Evolutionary conservation across 116 monocot genomes (phyloP).

Genomic region (Posidonia oceanica): DNA sequence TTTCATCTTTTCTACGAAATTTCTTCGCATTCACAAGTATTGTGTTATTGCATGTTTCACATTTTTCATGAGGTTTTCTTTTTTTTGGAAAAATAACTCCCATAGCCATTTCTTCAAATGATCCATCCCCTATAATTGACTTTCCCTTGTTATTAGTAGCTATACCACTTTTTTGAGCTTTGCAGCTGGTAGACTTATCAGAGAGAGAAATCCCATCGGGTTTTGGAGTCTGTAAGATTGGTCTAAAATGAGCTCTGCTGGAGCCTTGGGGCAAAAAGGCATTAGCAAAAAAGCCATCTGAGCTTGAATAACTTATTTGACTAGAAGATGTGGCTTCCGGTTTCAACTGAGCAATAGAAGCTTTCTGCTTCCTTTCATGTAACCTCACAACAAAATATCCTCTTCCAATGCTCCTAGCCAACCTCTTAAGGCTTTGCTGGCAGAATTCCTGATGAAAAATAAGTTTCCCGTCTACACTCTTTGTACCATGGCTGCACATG

Average conservation of each 20-base stretch:
- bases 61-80: background rate
- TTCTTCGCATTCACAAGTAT: slow-evolving; percentile 7
- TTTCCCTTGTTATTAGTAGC: background rate
- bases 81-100: background rate
- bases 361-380: slow-evolving; percentile 3
- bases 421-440: slow-evolving; percentile 16
- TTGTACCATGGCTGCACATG: background rate
- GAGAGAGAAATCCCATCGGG: background rate
- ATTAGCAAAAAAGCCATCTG: background rate
- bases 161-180: background rate
- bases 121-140: background rate
- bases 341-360: slow-evolving; percentile 1
- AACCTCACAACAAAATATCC: slow-evolving; percentile 1
- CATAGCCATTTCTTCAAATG: slow-evolving; percentile 1
- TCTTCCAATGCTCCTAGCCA: slow-evolving; percentile 22
- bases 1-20: slow-evolving; percentile 8
- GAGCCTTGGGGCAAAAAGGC: background rate
- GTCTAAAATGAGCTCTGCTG: background rate
- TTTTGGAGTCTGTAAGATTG: background rate
- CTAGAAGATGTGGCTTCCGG: background rate
- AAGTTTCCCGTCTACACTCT: background rate
- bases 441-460: background rate
- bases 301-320: background rate
- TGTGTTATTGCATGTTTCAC: background rate
- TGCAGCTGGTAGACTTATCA: background rate